phyloP scores from a whole-genome alignment of 306 rosid species.

The Cicer arietinum region DNA sequence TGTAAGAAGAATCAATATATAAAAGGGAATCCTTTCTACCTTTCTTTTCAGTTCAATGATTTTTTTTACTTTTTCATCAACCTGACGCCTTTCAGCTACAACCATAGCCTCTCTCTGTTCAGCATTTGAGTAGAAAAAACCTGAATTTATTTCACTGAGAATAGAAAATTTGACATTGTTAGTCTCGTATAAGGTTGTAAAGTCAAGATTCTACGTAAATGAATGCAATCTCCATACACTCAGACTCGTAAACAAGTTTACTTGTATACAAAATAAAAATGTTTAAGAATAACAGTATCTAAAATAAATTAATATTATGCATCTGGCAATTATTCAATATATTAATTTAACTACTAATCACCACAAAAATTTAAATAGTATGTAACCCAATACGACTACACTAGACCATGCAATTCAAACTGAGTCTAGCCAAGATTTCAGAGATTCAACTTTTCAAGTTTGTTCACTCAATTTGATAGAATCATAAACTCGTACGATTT shows the following conservation, averaged over 20 bases:
- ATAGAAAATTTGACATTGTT: conserved; percentile 39
- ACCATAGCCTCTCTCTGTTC: conserved; percentile 98
- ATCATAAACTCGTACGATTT: neutral
- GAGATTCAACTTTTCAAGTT: too few relatives aligned
- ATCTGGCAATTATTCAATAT: neutral
- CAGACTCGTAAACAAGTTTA: neutral
- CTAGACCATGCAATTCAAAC: neutral
- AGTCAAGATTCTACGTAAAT: neutral
- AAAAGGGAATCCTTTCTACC: conserved; percentile 49
- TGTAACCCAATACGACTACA: neutral
- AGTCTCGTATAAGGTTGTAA: conserved; percentile 6
- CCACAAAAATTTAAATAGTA: neutral
- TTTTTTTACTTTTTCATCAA: conserved; percentile 85
- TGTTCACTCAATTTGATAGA: neutral
- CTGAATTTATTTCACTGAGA: conserved; percentile 91
- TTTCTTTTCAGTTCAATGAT: conserved; percentile 87
- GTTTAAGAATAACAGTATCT: neutral
- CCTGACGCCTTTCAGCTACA: conserved; percentile 89
- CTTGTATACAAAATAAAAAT: neutral
- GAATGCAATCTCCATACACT: neutral
- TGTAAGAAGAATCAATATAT: conserved; percentile 5
- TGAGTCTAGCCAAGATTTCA: too few relatives aligned
- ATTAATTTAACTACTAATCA: neutral
- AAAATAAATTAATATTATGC: neutral
- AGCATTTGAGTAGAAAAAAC: conserved; percentile 98